phyloP scores from a whole-genome alignment of 1,139 yeast genomes.

The Debaryomyces sp. region DNA sequence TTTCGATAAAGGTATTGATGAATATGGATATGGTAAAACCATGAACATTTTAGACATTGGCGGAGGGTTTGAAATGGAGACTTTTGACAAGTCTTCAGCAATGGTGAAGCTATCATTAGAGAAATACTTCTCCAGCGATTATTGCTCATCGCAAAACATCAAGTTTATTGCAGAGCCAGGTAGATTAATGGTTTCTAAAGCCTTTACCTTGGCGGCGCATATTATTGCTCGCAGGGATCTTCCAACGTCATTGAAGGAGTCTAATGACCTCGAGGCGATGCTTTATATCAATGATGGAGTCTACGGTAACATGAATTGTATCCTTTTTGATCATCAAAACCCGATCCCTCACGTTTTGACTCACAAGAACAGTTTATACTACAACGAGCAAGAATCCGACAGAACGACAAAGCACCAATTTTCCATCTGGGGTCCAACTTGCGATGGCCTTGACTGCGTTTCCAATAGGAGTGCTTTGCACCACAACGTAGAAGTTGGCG shows the following conservation, averaged over 20 bases:
- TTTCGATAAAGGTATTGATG: constrained; percentile 59
- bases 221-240: constrained; percentile 78
- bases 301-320: constrained; percentile 93
- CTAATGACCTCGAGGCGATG: constrained; percentile 36
- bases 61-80: constrained; percentile 81
- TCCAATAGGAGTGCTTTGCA: constrained; percentile 54
- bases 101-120: constrained; percentile 61
- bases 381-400: constrained; percentile 30
- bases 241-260: constrained; percentile 18
- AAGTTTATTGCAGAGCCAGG: constrained; percentile 92
- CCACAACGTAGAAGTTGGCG: constrained; percentile 74
- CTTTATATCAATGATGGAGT: constrained; percentile 93
- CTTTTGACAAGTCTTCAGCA: constrained; percentile 64
- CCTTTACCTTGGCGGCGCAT: constrained; percentile 83
- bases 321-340: constrained; percentile 86
- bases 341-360: constrained; percentile 71
- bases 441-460: constrained; percentile 94
- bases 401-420: constrained; percentile 37
- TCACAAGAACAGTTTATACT: constrained; percentile 52
- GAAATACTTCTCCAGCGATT: constrained; percentile 55
- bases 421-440: constrained; percentile 97
- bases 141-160: constrained; percentile 35
- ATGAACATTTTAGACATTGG: constrained; percentile 80
- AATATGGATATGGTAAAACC: constrained; percentile 40
- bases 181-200: constrained; percentile 81